These are phyloP conservation scores for Singerocomus inundabilis DNA, from an alignment of 1,284 basidiomycete species.

Conservation along the genomic window DNA sequence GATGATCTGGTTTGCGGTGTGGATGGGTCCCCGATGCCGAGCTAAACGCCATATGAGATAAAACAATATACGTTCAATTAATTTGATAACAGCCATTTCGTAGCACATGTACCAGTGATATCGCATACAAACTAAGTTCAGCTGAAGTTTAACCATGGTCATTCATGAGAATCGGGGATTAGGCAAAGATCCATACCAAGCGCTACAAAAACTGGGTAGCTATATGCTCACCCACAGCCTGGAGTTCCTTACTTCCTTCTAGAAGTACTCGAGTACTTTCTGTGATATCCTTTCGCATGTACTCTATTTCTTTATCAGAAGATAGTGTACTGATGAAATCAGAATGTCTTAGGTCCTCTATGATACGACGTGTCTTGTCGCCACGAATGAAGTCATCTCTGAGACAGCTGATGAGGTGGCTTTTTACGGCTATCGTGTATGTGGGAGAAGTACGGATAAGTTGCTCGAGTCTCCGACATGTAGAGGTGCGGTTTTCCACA, in stretches of 20 bases:
- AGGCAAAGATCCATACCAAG: background rate
- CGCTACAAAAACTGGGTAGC: constrained; percentile 19
- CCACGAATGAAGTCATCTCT: constrained; percentile 27
- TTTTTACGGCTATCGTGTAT: constrained; percentile 20
- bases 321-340: constrained; percentile 24
- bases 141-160: background rate
- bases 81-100: too few relatives aligned
- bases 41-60: constrained; percentile 19
- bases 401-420: constrained; percentile 18
- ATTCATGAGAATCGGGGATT: background rate
- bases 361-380: constrained; percentile 23
- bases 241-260: constrained; percentile 29
- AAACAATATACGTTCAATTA: background rate
- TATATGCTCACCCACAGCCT: constrained; percentile 24
- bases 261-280: constrained; percentile 27
- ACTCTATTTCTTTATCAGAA: constrained; percentile 19
- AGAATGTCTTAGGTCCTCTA: constrained; percentile 26
- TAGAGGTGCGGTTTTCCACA: constrained; percentile 25
- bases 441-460: constrained; percentile 23
- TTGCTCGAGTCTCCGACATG: constrained; percentile 27
- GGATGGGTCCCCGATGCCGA: constrained; percentile 41
- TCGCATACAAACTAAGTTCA: background rate
- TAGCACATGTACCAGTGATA: background rate
- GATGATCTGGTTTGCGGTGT: constrained; percentile 38
- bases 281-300: constrained; percentile 22